Percentiles rank a stretch among this genome's conserved stretches.
Evolutionary conservation across 1,284 basidiomycete species (phyloP).

Genomic region (Papiliotrema nemorosa): DNA sequence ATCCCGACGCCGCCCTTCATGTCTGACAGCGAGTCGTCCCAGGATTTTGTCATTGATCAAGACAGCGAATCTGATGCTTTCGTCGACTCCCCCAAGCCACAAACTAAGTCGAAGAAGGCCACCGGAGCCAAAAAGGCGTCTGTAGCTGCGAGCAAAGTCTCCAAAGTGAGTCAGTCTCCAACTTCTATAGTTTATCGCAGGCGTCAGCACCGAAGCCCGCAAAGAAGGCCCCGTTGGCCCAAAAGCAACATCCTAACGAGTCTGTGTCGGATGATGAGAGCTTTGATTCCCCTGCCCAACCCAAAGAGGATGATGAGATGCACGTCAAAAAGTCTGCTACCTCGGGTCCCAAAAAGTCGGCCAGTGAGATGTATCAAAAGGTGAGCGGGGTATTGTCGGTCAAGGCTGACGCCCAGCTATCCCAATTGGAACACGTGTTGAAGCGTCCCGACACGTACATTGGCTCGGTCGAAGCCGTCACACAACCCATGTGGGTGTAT

Average conservation of each 20-base stretch:
- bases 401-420: slow-evolving; percentile 59
- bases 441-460: slow-evolving; percentile 98
- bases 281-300: slow-evolving; percentile 34
- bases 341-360: slow-evolving; percentile 66
- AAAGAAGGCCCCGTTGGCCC: slow-evolving; percentile 50
- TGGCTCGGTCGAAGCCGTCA: slow-evolving; percentile 83
- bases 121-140: slow-evolving; percentile 26
- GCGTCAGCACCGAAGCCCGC: slow-evolving; percentile 48
- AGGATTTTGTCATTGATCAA: slow-evolving; percentile 25
- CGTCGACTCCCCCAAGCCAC: slow-evolving; percentile 17
- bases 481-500: slow-evolving; percentile 85
- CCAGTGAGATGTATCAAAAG: slow-evolving; percentile 90
- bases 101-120: slow-evolving; percentile 5
- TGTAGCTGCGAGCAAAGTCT: slow-evolving; percentile 21
- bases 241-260: slow-evolving; percentile 64
- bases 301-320: slow-evolving; percentile 14
- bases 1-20: too few relatives aligned
- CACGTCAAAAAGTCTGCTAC: slow-evolving; percentile 30
- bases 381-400: slow-evolving; percentile 50
- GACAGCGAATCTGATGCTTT: slow-evolving; percentile 45
- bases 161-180: slow-evolving; percentile 22
- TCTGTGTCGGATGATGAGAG: slow-evolving; percentile 55
- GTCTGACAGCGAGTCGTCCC: slow-evolving; percentile 45
- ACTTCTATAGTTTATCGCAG: slow-evolving; percentile 16
- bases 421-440: slow-evolving; percentile 94